Base-by-base conservation (phyloP, 2,329 filamentous ascomycete species). In the Apiospora koreana region DNA sequence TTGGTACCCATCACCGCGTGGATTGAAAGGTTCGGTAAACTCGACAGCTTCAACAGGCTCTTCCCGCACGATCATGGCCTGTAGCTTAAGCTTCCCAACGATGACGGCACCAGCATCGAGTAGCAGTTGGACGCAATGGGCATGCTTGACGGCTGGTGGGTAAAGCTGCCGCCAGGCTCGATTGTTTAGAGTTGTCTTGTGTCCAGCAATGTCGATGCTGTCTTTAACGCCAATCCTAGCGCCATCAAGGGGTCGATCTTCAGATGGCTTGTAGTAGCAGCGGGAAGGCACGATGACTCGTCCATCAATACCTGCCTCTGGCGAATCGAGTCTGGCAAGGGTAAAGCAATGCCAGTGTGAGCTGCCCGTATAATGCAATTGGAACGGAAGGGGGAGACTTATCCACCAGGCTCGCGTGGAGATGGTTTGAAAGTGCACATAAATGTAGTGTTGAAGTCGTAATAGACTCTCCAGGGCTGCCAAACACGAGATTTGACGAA, bases 141-240 rank as follows among this genome's bases (percentile, higher is more conserved):
- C 71, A 31, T 35, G 69, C 23, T 72, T 35, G 7, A 48, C 42
- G 31, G 69, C 70, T 1, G 70, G 58, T 2, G 70, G 65, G 16
- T 71, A 66, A 14, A 69, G 43, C 1, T 72, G 48, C 23, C 12
- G 48, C 71, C 70, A 73, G 4, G 69, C 68, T 38, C 71, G 73
- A 43, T 72, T 74, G 54, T 67, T 68, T 3, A 73, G 64, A 18
- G 71, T 69, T 12, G 72, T 73, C 43, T 73, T 73, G 25, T 67
- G 48, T 23, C 72, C 73, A 16, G 41, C 43, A 10, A 74, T 69
- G 28, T 74, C 70, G 9, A 74, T 66, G 23, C 62, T 74, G 50
- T 73, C 73, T 58, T 73, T 73, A 43, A 74, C 71, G 23, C 64
- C 68, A 48, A 73, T 67, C 62, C 72, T 69, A n/a, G 73, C 68